Evolutionary conservation across 2,329 filamentous ascomycete species (phyloP), one percentile per base, ranked within the genome.

Genomic region (Arthrinium puccinioides): DNA sequence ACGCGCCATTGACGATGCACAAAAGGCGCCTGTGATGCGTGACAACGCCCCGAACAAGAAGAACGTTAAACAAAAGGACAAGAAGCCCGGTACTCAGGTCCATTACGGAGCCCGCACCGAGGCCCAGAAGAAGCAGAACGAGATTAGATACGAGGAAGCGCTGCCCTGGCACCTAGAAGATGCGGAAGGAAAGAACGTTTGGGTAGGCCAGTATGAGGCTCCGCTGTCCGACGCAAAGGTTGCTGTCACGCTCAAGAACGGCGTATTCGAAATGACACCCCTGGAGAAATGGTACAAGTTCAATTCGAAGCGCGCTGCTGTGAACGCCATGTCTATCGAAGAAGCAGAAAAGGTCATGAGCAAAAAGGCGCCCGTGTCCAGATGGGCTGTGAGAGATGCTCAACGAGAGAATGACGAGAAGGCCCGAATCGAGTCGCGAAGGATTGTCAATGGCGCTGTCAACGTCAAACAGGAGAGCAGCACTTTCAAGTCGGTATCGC

Each of bases 91-190:
- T 1, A 84, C 87, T 45, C 86, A 88, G 51, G 84, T 94, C 16
- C 88, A 86, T 54, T 81, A 87, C 48, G 77, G 84, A n/a, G 85
- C 94, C 40, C 74, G 75, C 38, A 73, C 74, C 6, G 88, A 89
- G 53, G 88, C 90, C 53, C 90, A 64, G 67, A 92, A 74, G 72
- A 94, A 72, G 67, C 73, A 79, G 40, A 70, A 72, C 0, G 76
- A 78, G 39, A 79, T 78, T 63, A 83, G 89, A 45, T 98, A 97
- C 48, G 92, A 97, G 57, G 92, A 98, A 60, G 87, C 90, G 4
- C 69, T 96, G 34, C 92, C 92, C 6, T 98, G 92, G 92, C 89
- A 96, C 57, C 63, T 98, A 24, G 92, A 98, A 57, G 92, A 98
- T 58, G 94, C 89, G 27, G 90, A 98, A 53, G 87, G 88, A 46